phyloP scores from a whole-genome alignment of 2,329 filamentous ascomycete genomes.

The Colletotrichum sp. region DNA sequence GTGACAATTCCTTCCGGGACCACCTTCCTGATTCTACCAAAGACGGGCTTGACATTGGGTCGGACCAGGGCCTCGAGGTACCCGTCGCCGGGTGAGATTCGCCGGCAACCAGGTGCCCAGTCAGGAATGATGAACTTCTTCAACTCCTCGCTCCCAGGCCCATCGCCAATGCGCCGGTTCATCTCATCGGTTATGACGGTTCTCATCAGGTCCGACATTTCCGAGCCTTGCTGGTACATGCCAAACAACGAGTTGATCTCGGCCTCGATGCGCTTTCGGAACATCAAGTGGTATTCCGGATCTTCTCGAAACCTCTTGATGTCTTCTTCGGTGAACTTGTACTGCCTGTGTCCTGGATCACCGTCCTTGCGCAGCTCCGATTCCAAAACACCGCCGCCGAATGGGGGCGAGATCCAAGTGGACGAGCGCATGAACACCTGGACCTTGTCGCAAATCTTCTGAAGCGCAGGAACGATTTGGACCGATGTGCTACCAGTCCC shows the following conservation, averaged over 20 bases:
- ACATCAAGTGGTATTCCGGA: constrained; percentile 43
- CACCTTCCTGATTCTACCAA: constrained; percentile 40
- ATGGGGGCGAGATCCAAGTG: constrained; percentile 33
- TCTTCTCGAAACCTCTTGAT: constrained; percentile 39
- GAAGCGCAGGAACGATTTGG: constrained; percentile 53
- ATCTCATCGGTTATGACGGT: constrained; percentile 48
- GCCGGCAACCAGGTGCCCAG: constrained; percentile 49
- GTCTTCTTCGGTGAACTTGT: constrained; percentile 33
- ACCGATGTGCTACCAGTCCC: constrained; percentile 58
- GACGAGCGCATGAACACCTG: constrained; percentile 33
- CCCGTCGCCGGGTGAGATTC: constrained; percentile 46
- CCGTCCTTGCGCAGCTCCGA: constrained; percentile 30
- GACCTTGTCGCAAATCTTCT: constrained; percentile 28
- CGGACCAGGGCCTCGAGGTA: constrained; percentile 46
- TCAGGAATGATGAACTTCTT: constrained; percentile 44
- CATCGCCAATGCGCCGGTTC: constrained; percentile 40
- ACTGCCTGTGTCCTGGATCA: constrained; percentile 41
- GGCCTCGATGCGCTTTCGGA: constrained; percentile 46
- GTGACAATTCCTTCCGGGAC: constrained; percentile 32
- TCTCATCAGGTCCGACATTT: constrained; percentile 41
- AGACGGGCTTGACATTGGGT: constrained; percentile 49
- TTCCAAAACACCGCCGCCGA: constrained; percentile 28
- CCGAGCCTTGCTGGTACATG: constrained; percentile 46
- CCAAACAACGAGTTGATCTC: constrained; percentile 46
- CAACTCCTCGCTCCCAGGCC: constrained; percentile 42